A percentile compares a stretch with the other conserved stretches of the same genome.
Conservation (phyloP, 345 rosid genomes). For the Heritiera littoralis region DNA sequence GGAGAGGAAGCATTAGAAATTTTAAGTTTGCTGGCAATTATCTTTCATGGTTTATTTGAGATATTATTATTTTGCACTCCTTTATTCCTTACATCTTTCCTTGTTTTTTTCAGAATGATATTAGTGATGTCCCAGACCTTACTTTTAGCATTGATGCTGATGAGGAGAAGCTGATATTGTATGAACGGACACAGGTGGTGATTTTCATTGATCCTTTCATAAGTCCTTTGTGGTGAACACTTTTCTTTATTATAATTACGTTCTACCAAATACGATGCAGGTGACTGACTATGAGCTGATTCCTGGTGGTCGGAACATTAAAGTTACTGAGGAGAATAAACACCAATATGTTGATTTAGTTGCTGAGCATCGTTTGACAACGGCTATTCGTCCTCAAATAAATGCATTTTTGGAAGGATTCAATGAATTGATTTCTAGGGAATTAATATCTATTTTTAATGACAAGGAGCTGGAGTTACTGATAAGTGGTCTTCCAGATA, state of each 20-base stretch:
- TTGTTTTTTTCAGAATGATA: conserved; percentile 69
- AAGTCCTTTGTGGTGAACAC: background rate
- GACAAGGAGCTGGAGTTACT: conserved; percentile 94
- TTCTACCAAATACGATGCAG: conserved; percentile 40
- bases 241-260: background rate
- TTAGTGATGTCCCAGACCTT: conserved; percentile 72
- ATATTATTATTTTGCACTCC: background rate
- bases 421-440: conserved; percentile 69
- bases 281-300: conserved; percentile 93
- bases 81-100: conserved; percentile 12
- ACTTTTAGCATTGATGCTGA: conserved; percentile 98
- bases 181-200: conserved; percentile 74
- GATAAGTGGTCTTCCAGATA: conserved; percentile 96
- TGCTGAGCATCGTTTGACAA: conserved; percentile 88
- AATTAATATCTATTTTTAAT: conserved; percentile 80
- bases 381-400: conserved; percentile 97
- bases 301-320: conserved; percentile 83
- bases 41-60: background rate
- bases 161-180: conserved; percentile 88
- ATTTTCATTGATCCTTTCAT: conserved; percentile 6
- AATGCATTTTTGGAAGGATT: conserved; percentile 92
- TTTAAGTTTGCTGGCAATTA: background rate
- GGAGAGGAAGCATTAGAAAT: background rate
- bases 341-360: conserved; percentile 89
- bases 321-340: conserved; percentile 95